Evolutionary conservation across 768 basidiomycete species (phyloP), one percentile per base, ranked within the genome.

Genomic region (Asterophora lycoperdoides): DNA sequence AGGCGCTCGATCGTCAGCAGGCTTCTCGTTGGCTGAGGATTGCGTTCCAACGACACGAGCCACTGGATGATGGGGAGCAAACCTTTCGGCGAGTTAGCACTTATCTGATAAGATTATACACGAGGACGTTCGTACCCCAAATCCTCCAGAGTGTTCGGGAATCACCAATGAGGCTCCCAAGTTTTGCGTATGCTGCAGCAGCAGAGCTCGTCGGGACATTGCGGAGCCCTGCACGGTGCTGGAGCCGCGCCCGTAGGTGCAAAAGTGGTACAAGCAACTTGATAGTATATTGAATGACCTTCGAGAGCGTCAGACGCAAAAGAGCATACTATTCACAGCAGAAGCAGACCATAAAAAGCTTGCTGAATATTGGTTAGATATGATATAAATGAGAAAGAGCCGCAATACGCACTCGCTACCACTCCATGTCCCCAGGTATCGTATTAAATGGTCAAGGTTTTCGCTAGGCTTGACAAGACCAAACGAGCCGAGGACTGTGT

Each of bases 341-440:
- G 26, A 4, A 38, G 56, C 68, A 51, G 29, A 89, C 85, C 79
- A 81, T 79, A 64, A 90, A 88, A 28, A 89, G 61, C 63, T 90
- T 90, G 67, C 88, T 90, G 55, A 19, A 60, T 33, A 44, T 29
- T 13, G n/a, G 10, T 41, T 32, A 50, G 41, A 46, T 48, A 41
- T 46, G 32, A 51, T 43, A 23, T 35, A 42, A 11, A 19, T 29
- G 15, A 14, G 34, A 44, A 13, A 9, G 48, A 37, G 46, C 42
- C 41, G 55, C 20, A 51, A 26, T 53, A 81, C 81, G 64, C 71
- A 72, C 89, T 93, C 90, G 79, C 80, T 89, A 20, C 89, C 89
- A 63, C 81, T 84, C 86, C 87, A 91, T 58, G 89, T 88, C 47
- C 84, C 81, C 44, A 92, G 71, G 61, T 81, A 90, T 59, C 86